Conservation (phyloP, 306 rosid genomes). For the Malus sieversii region DNA sequence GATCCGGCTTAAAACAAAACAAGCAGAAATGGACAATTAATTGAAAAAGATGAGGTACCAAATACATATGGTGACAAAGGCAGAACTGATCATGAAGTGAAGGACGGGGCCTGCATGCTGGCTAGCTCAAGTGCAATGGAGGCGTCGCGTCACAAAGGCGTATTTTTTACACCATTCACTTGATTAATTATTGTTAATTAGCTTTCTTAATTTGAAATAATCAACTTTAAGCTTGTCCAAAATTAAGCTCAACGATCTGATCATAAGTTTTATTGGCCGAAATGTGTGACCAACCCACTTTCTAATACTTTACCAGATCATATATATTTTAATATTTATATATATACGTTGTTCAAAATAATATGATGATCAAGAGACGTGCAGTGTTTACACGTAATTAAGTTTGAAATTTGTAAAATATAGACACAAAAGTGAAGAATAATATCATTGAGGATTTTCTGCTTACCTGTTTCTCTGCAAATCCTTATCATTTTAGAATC, state of each 20-base stretch:
- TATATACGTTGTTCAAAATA: not conserved
- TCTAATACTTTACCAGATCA: not conserved
- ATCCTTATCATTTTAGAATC: constrained; percentile 8
- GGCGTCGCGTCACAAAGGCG: not conserved
- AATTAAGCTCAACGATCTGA: not conserved
- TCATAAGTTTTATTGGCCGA: not conserved
- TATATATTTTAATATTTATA: not conserved
- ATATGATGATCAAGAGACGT: not conserved
- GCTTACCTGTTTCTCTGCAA: not conserved
- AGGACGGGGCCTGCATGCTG: constrained; percentile 1
- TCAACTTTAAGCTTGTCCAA: not conserved
- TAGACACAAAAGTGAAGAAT: not conserved
- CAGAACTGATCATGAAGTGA: not conserved
- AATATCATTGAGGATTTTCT: not conserved
- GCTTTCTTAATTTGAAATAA: not conserved
- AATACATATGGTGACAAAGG: not conserved
- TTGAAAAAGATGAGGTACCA: not conserved
- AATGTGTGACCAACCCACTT: constrained; percentile 7
- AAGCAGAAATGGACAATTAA: constrained; percentile 9
- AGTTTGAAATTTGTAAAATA: not conserved
- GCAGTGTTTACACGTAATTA: not conserved
- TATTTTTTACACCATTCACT: not conserved
- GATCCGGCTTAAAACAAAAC: not conserved
- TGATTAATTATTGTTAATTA: not conserved
- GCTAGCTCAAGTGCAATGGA: not conserved